phyloP scores from a whole-genome alignment of 495 filamentous ascomycete genomes.

The Hypomontagnella monticulosa region DNA sequence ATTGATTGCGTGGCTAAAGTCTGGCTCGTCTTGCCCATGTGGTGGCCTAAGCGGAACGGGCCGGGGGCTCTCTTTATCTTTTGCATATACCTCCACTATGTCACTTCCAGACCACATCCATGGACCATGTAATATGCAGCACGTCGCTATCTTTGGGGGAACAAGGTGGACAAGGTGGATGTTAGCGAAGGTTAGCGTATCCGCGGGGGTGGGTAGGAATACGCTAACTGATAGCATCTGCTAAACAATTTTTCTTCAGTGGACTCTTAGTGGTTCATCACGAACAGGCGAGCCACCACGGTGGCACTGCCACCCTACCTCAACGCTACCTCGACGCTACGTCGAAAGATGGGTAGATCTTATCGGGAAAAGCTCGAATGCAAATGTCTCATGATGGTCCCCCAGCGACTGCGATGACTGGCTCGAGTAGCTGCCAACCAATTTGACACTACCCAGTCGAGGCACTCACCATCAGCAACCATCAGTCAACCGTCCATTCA shows the following conservation, averaged over 20 bases:
- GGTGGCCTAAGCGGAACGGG: constrained; percentile 30
- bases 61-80: constrained; percentile 23
- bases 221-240: constrained; percentile 26
- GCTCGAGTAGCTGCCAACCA: constrained; percentile 22
- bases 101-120: background rate
- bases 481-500: too few species aligned
- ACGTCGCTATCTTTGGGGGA: too few species aligned
- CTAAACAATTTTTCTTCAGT: background rate
- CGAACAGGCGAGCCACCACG: constrained; percentile 27
- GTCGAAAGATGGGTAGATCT: constrained; percentile 32
- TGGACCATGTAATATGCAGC: background rate
- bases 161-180: background rate
- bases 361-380: constrained; percentile 30
- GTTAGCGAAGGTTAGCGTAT: constrained; percentile 25
- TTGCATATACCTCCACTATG: too few species aligned
- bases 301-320: constrained; percentile 37
- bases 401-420: constrained; percentile 2
- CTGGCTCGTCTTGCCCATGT: background rate
- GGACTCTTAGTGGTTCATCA: too few species aligned
- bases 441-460: constrained; percentile 7
- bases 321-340: too few species aligned
- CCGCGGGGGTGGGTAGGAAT: background rate
- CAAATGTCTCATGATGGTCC: constrained; percentile 37
- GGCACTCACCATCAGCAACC: background rate
- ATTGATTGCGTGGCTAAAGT: constrained; percentile 41